phyloP scores from a whole-genome alignment of 352 stramenopile genomes.

The Phytophthora agathidicida region DNA sequence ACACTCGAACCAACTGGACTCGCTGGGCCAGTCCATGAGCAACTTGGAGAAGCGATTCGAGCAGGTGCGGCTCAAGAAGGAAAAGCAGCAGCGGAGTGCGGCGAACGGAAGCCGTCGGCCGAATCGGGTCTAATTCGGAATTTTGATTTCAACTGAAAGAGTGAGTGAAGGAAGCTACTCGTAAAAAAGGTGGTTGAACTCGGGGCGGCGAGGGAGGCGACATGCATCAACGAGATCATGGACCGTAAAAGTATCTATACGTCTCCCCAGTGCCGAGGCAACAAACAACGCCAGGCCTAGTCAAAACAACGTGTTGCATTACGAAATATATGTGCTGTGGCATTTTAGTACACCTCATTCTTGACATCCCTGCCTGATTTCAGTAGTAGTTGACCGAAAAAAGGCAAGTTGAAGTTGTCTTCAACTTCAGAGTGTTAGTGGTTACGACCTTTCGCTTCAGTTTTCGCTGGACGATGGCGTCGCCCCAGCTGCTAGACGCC shows the following conservation, averaged over 20 bases:
- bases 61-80: conserved; percentile 77
- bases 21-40: conserved; percentile 73
- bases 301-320: conserved; percentile 48
- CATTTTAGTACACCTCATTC: conserved; percentile 19
- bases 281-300: conserved; percentile 21
- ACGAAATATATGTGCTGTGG: conserved; percentile 48
- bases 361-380: conserved; percentile 14
- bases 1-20: conserved; percentile 82
- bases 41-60: conserved; percentile 82
- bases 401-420: conserved; percentile 23
- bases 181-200: conserved; percentile 9
- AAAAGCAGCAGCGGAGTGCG: conserved; percentile 34
- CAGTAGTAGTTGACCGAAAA: conserved; percentile 22
- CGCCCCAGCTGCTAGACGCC: conserved; percentile 20
- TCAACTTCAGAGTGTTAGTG: conserved; percentile 14
- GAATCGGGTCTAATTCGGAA: conserved; percentile 32
- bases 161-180: conserved; percentile 30
- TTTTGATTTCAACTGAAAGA: conserved; percentile 13
- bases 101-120: conserved; percentile 28
- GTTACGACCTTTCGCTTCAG: no score
- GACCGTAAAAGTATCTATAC: conserved; percentile 50
- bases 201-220: conserved; percentile 22
- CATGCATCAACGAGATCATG: conserved; percentile 32
- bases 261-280: conserved; percentile 14
- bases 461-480: conserved; percentile 14